Evolutionary conservation across 2,329 filamentous ascomycete genomes (phyloP).

Genomic region (Hymenoscyphus fraxineus): DNA sequence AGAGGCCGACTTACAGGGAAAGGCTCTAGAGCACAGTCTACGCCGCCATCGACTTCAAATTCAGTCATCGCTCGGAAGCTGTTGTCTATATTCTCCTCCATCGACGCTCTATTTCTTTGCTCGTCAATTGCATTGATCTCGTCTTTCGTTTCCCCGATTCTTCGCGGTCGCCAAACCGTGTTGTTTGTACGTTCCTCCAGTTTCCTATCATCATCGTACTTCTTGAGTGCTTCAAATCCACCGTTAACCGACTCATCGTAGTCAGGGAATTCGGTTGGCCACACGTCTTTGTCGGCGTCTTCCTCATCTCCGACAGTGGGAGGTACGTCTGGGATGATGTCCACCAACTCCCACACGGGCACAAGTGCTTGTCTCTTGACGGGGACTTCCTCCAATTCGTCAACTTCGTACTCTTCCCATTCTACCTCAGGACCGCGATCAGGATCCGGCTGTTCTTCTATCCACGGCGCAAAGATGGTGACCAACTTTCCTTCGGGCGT

Average conservation of each 20-base stretch:
- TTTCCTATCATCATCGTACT: constrained; percentile 6
- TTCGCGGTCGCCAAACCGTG: constrained; percentile 30
- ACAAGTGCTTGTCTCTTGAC: neutral
- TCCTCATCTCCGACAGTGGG: neutral
- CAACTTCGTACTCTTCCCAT: neutral
- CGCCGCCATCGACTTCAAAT: constrained; percentile 26
- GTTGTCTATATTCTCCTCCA: neutral
- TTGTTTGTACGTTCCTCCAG: constrained; percentile 25
- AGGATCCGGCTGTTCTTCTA: too few relatives aligned
- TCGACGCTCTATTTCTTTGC: neutral
- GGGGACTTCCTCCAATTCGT: neutral
- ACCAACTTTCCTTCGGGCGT: too few relatives aligned
- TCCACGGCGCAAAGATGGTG: neutral
- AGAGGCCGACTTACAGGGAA: constrained; percentile 23
- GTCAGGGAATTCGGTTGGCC: neutral
- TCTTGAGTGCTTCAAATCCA: constrained; percentile 26
- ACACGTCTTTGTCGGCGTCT: neutral
- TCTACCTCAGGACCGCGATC: neutral
- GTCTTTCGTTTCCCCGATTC: constrained; percentile 17
- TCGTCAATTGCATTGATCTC: neutral
- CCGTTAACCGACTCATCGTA: constrained; percentile 17
- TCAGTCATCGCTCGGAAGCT: neutral
- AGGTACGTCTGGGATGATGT: neutral
- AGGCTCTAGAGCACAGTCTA: constrained; percentile 32
- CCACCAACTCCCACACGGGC: constrained; percentile 10